Evolutionary conservation across 805 yeast species (phyloP), one percentile per base, ranked within the genome.

Genomic region (Kurtzmaniella fragi): DNA sequence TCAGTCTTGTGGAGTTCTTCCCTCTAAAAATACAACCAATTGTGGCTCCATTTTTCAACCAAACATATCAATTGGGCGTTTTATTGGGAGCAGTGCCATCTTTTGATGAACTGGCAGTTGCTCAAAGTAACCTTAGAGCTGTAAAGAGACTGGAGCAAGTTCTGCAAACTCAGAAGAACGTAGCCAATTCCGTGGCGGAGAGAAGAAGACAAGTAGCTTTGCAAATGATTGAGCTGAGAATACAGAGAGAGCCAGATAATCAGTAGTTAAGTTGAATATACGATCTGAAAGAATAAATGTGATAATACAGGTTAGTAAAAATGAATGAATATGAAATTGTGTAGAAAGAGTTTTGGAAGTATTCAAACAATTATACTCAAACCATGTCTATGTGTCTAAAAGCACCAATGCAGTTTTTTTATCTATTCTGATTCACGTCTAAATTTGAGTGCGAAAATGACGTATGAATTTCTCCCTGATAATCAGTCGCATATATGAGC

Each of bases 1-100:
- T 90, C 67, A 80, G 85, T 40, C 71, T 90, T 45, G 80, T 82
- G 26, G 82, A 83, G 50, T 87, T 90, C 57, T 90, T 90, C 77
- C 97, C 97, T 1, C 78, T 71, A 35, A 55, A 74, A 1, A 28
- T 74, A 2, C 77, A 78, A 40, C 75, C 78, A 2, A 45, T 72
- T 17, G 56, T 87, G 35, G 64, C 67, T 27, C 77, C 79, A 1
- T 49, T 80, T 0, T 80, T 81, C 43, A 56, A 65, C 37, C 47
- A 50, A 13, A 28, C 58, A 10, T 66, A 69, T 49, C 67, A 64
- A 34, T 39, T 58, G n/a, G 42, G 57, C 15, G 70, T 63, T 27
- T 53, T 64, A 31, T 47, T 80, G 14, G 75, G 77, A 3, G 31
- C 84, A 1, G 61, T 82, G 29, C 68, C 73, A 23, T 80, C 84